phyloP scores from a whole-genome alignment of 805 yeast species.

The Jamesozyma hellenica region DNA sequence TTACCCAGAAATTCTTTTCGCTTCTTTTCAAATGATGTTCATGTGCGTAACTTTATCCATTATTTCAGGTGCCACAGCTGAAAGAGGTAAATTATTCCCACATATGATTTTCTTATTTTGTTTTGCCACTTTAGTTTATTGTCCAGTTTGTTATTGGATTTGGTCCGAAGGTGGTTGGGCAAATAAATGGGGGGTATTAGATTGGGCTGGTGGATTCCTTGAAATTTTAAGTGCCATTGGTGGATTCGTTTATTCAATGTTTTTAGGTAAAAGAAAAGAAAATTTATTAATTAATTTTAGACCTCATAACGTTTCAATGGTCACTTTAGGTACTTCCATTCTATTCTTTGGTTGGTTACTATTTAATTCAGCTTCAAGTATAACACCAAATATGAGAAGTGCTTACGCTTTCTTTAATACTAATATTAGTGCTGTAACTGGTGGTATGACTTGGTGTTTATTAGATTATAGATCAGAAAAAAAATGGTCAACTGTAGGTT shows the following conservation, averaged over 20 bases:
- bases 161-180: constrained; percentile 97
- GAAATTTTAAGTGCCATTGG: constrained; percentile 87
- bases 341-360: constrained; percentile 96
- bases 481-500: constrained; percentile 90
- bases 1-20: constrained; percentile 78
- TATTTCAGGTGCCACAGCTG: constrained; percentile 86
- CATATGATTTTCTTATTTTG: constrained; percentile 69
- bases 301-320: constrained; percentile 89
- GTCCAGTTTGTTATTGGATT: constrained; percentile 92
- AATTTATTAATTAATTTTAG: constrained; percentile 72
- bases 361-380: constrained; percentile 85
- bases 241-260: constrained; percentile 77
- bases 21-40: constrained; percentile 85
- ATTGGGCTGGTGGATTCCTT: constrained; percentile 96
- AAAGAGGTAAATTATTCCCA: constrained; percentile 83
- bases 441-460: constrained; percentile 85
- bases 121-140: constrained; percentile 87
- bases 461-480: constrained; percentile 80
- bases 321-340: constrained; percentile 76
- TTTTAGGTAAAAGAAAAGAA: constrained; percentile 70
- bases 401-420: constrained; percentile 88
- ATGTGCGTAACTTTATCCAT: constrained; percentile 86
- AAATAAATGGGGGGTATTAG: constrained; percentile 79
- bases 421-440: constrained; percentile 79
- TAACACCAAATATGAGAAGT: constrained; percentile 72